These are phyloP conservation scores for Saccharomyces hybrid DNA, from an alignment of 1,139 yeast species.

Conservation along the genomic window DNA sequence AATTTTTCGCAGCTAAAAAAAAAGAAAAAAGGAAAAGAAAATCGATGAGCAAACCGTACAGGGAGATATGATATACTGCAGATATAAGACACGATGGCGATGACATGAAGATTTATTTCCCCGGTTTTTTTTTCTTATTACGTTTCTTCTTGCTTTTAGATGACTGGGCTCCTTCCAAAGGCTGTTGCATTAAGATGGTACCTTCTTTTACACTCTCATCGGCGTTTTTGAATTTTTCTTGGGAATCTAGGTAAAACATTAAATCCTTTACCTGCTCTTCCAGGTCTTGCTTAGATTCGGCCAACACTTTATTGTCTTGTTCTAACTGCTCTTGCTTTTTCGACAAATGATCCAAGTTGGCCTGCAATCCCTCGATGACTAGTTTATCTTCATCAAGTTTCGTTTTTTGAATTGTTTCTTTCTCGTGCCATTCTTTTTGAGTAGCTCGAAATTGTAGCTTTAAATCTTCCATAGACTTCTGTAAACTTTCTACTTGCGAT, in stretches of 20 bases:
- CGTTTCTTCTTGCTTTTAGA: slow-evolving; percentile 9
- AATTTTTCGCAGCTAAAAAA: neutral
- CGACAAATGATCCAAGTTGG: slow-evolving; percentile 47
- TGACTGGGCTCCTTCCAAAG: neutral
- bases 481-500: slow-evolving; percentile 32
- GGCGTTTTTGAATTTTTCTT: slow-evolving; percentile 62
- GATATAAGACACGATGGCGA: neutral
- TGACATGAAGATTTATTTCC: neutral
- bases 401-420: slow-evolving; percentile 20
- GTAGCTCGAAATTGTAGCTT: slow-evolving; percentile 4
- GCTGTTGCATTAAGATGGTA: slow-evolving; percentile 40
- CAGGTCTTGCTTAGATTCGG: slow-evolving; percentile 36
- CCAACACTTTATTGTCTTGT: slow-evolving; percentile 20
- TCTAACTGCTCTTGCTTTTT: slow-evolving; percentile 35
- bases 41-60: neutral
- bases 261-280: slow-evolving; percentile 69
- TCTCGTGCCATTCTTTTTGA: slow-evolving; percentile 6
- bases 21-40: neutral
- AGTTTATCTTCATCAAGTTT: slow-evolving; percentile 42
- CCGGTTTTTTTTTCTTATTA: slow-evolving; percentile 9
- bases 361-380: slow-evolving; percentile 49
- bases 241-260: slow-evolving; percentile 74
- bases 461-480: slow-evolving; percentile 6
- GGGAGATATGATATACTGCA: neutral
- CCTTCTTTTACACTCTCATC: slow-evolving; percentile 70